Base-by-base conservation (phyloP, 2,329 filamentous ascomycete species). In the Annulohypoxylon truncatum region DNA sequence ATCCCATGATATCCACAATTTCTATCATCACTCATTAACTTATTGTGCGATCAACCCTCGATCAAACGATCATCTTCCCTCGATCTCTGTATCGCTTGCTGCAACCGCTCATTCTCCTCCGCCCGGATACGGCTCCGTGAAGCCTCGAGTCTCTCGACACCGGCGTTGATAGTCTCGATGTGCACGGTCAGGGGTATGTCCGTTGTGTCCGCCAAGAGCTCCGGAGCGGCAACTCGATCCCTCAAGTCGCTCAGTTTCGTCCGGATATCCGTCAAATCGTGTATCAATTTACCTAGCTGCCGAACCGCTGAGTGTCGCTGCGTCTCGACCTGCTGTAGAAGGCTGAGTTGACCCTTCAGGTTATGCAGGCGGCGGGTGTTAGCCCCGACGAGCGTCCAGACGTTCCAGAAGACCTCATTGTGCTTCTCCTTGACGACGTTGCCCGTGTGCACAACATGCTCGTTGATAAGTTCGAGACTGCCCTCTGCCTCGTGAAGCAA, bases 321-420 rank as follows among this genome's bases (percentile, higher is more conserved):
- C 4, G 75, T 73, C 22, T 87, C 84, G n/a, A 96, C 90, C 64
- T 89, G 84, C 1, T 81, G 77, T 9, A 96, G 83, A 3, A 95
- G 83, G 2, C 79, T 76, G 5, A 94, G 82, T 73, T 93, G 89
- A 22, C 82, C 80, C 57, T 89, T 83, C 64, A 91, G 85, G 68
- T 88, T 88, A 48, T 84, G 83, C 12, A 91, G 81, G 47, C 85
- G 84, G 15, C 81, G 79, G 29, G 83, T 82, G 76, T 94, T 93
- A 18, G 85, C 90, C 47, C 92, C 92, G 12, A 96, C 82, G 65
- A 90, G 85, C 0, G 90, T 92, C 90, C 92, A 94, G 7, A 96
- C 81, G 12, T 85, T 84, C 64, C 87, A 88, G 59, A 94, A 83
- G 2, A 93, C 84, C 64, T 92, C 87, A 60, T 90, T 88, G 42